Base-by-base conservation (phyloP, 176 grass and related monocot species). In the Hsuehochloa calcarea region DNA sequence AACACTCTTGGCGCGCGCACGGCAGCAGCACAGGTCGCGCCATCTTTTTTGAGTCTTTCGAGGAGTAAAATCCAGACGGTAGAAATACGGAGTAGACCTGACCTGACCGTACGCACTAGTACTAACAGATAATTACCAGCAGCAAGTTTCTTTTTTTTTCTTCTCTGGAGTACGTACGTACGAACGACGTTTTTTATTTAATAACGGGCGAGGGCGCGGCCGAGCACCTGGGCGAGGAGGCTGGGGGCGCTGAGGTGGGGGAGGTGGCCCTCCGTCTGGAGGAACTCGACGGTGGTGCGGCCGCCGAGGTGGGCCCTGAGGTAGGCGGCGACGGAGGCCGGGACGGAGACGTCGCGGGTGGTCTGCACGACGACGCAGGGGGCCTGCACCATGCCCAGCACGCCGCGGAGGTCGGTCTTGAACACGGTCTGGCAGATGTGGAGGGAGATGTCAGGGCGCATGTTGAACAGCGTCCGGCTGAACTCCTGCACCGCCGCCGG, bases 381-480 rank as follows among this genome's bases (percentile, higher is more conserved):
- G 20, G 88, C 63, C 20, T 88, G 82, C 58, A 98, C 93, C 51
- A 90, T 83, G 60, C 91, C 89, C 44, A 98, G 84, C 49, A 92
- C 81, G 60, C 85, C 87, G 52, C 96, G 96, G 38, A 98, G 86
- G 71, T 98, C 96, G 37, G 91, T 95, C 80, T 88, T 93, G 82
- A 98, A 95, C 0, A 95, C 96, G 5, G 91, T 98, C 84, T 87
- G 93, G 78, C 91, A 95, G 17, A 98, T 91, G 83, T 93, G 91
- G 39, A 95, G 82, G 14, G 96, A 98, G 77, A 98, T 94, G 87
- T 98, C 96, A 1, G 96, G 96, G 19, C 96, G 91, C 96, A 98
- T 98, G 81, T 98, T 98, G 96, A 98, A 98, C n/a, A 98, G 93
- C 11, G 96, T 98, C n/a, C 96, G 89, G 85, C 96, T 98, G 83